Percentiles rank a stretch among this genome's conserved stretches.
phyloP scores from a whole-genome alignment of 176 grass and related monocot genomes.

The Poa annua region DNA sequence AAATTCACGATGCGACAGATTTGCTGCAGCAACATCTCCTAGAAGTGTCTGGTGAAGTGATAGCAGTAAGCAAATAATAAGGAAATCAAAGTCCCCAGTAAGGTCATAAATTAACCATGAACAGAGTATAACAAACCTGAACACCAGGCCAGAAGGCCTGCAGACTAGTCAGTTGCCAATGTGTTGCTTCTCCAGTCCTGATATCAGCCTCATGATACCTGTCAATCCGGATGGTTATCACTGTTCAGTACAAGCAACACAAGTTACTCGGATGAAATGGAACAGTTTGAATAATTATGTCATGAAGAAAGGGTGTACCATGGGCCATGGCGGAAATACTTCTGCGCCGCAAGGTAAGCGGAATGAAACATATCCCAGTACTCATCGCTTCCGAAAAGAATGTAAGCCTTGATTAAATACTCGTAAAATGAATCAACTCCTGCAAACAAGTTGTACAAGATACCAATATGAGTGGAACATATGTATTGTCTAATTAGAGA shows the following conservation, averaged over 20 bases:
- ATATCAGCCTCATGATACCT: constrained; percentile 99
- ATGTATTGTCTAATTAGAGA: constrained; percentile 8
- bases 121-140: constrained; percentile 65
- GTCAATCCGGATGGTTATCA: not conserved
- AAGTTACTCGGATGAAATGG: not conserved
- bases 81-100: constrained; percentile 24
- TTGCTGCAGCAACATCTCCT: constrained; percentile 91
- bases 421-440: constrained; percentile 99
- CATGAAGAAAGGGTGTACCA: constrained; percentile 56
- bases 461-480: constrained; percentile 35
- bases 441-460: constrained; percentile 49
- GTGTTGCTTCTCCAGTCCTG: constrained; percentile 89
- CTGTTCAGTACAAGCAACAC: constrained; percentile 26
- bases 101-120: constrained; percentile 27
- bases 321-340: constrained; percentile 90
- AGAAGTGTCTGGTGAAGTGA: constrained; percentile 72
- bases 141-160: constrained; percentile 99
- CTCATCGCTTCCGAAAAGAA: constrained; percentile 92
- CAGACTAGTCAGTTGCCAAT: constrained; percentile 98
- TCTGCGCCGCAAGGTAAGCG: constrained; percentile 91
- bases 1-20: constrained; percentile 94
- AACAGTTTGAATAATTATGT: constrained; percentile 28
- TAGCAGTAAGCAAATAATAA: constrained; percentile 44
- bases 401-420: constrained; percentile 95
- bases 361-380: constrained; percentile 98